These are phyloP conservation scores for Trichoderma hamatum DNA, from an alignment of 2,329 filamentous ascomycete species.

Conservation along the genomic window DNA sequence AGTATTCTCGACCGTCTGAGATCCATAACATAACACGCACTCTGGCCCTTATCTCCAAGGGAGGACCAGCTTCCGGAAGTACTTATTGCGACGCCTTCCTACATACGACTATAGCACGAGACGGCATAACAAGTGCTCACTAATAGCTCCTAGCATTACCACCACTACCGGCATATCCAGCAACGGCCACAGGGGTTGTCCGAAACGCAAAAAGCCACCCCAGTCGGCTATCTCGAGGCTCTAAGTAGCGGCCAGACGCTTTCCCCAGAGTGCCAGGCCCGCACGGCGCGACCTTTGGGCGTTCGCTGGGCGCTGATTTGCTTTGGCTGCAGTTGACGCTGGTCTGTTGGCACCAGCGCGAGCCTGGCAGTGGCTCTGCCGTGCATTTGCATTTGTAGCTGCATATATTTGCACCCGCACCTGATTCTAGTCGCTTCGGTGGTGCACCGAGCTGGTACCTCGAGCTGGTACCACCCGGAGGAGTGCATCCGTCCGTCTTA, in stretches of 20 bases:
- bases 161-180: conserved; percentile 5
- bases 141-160: not conserved
- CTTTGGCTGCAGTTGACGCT: conserved; percentile 6
- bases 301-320: not conserved
- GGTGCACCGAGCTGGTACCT: not conserved
- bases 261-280: conserved; percentile 14
- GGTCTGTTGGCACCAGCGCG: conserved; percentile 16
- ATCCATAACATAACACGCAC: conserved; percentile 4
- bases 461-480: not conserved
- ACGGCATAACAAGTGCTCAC: not conserved
- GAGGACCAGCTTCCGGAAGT: conserved; percentile 9
- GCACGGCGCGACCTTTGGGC: not conserved
- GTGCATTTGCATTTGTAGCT: conserved; percentile 11
- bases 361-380: conserved; percentile 9
- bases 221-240: conserved; percentile 12
- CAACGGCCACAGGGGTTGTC: conserved; percentile 14
- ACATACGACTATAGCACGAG: not conserved
- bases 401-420: conserved; percentile 1
- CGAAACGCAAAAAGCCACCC: not conserved
- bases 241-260: not conserved
- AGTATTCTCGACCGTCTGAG: conserved; percentile 8
- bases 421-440: not conserved
- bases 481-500: not conserved
- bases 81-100: conserved; percentile 20
- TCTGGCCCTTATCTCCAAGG: conserved; percentile 17